These are phyloP conservation scores for Bodo saltans DNA, from an alignment of 78 protist genomes.

Conservation along the genomic window DNA sequence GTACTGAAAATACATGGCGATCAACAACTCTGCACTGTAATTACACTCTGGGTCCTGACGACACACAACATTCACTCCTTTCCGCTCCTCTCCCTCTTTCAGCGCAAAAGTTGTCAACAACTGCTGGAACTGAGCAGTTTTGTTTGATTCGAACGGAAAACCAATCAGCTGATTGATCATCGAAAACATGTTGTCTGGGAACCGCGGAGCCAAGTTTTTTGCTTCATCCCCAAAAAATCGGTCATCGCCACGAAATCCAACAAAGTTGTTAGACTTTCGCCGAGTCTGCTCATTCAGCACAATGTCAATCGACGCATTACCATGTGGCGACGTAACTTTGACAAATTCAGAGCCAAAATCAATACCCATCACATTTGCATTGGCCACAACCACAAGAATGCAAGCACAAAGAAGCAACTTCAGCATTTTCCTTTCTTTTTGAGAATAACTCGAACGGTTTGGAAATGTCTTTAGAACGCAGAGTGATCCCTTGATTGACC, in stretches of 20 bases:
- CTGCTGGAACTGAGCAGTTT: too few species aligned
- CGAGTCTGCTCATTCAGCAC: conserved; percentile 65
- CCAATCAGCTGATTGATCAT: conserved; percentile 6
- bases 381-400: not conserved
- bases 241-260: conserved; percentile 64
- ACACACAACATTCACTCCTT: too few species aligned
- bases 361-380: conserved; percentile 56
- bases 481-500: too few species aligned
- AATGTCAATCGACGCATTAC: conserved; percentile 44
- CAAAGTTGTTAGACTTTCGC: conserved; percentile 53
- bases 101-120: too few species aligned
- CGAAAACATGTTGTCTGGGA: conserved; percentile 32
- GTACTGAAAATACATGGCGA: conserved; percentile 17
- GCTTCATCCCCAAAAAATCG: conserved; percentile 59
- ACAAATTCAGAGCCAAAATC: conserved; percentile 65
- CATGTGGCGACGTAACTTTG: conserved; percentile 51
- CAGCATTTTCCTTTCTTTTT: too few species aligned
- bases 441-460: too few species aligned
- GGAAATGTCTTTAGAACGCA: too few species aligned
- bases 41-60: too few species aligned
- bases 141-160: not conserved
- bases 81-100: too few species aligned
- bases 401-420: too few species aligned
- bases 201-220: conserved; percentile 44
- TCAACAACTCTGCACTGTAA: conserved; percentile 19